These are phyloP conservation scores for Phytophthora palmivora DNA, from an alignment of 352 stramenopile genomes.

Conservation along the genomic window DNA sequence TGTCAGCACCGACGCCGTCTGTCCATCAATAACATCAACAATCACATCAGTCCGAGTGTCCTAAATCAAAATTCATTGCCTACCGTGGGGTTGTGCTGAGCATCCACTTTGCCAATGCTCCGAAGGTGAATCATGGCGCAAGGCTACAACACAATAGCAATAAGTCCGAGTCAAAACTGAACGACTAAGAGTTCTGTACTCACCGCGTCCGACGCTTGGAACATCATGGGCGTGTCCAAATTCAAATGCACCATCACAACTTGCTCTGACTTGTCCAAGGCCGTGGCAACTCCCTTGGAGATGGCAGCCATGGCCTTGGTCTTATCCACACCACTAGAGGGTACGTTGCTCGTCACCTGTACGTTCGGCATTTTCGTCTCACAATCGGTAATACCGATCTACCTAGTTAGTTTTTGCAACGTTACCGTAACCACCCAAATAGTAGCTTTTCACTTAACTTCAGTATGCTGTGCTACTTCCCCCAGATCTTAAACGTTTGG, in stretches of 20 bases:
- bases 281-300: constrained; percentile 48
- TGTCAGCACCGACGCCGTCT: constrained; percentile 56
- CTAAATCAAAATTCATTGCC: not conserved
- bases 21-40: not conserved
- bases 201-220: constrained; percentile 55
- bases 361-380: constrained; percentile 54
- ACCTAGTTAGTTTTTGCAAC: too few species aligned
- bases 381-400: not conserved
- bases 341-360: constrained; percentile 60
- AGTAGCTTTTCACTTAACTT: too few species aligned
- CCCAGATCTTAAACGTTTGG: too few species aligned
- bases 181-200: constrained; percentile 4
- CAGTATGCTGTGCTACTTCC: too few species aligned
- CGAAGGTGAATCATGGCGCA: constrained; percentile 62
- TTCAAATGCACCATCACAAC: constrained; percentile 65
- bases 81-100: constrained; percentile 56
- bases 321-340: constrained; percentile 36
- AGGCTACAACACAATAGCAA: constrained; percentile 33
- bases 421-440: too few species aligned
- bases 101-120: constrained; percentile 65
- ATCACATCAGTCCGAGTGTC: not conserved
- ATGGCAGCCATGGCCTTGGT: constrained; percentile 42
- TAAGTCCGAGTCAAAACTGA: not conserved
- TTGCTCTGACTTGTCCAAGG: constrained; percentile 59
- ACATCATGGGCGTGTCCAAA: constrained; percentile 62